Base-by-base conservation (phyloP, 192 early-diverging fungal species). In the Kickxella alabastrina region DNA sequence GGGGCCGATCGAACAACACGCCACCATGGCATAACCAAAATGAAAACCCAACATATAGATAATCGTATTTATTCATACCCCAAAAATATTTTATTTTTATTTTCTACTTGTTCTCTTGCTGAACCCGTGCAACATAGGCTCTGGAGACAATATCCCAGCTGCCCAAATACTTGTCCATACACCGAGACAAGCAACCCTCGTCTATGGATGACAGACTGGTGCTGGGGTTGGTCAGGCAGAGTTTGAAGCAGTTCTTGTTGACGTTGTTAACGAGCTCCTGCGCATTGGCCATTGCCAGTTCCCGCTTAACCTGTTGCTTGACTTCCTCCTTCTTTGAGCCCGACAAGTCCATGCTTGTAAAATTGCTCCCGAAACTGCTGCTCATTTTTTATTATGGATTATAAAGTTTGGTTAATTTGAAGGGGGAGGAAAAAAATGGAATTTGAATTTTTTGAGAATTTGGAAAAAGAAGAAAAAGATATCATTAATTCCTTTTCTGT, bases 141-240 rank as follows among this genome's bases (percentile, higher is more conserved):
- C 83, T 80, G 25, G 89, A 87, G 10, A 90, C 82, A 12, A 84
- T 65, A 63, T 92, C 90, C 89, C 91, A 95, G 43, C 87, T 81
- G 28, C 90, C 87, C 81, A 92, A 84, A 77, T 90, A 95, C 53
- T 87, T 83, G 66, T 92, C 85, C 75, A 87, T 83, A 77, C 92
- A 95, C 71, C 86, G 85, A 6, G 82, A 77, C 26, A 92, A 51
- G 59, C 86, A 88, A 18, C 77, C 86, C 65, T 89, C 77, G 54
- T 94, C 92, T 28, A 79, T 63, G 40, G 68, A 77, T 43, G 78
- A 80, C 28, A 95, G 73, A 28, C 74, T 79, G 31, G 83, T 29
- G 14, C 89, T 87, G 28, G 91, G 90, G 54, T 81, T 87, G 14
- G 80, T 56, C 6, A 92, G 79, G 68, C 90, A 91, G 79, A 87